phyloP scores from a whole-genome alignment of 1,139 yeast genomes.

The Fermentozyma sake region DNA sequence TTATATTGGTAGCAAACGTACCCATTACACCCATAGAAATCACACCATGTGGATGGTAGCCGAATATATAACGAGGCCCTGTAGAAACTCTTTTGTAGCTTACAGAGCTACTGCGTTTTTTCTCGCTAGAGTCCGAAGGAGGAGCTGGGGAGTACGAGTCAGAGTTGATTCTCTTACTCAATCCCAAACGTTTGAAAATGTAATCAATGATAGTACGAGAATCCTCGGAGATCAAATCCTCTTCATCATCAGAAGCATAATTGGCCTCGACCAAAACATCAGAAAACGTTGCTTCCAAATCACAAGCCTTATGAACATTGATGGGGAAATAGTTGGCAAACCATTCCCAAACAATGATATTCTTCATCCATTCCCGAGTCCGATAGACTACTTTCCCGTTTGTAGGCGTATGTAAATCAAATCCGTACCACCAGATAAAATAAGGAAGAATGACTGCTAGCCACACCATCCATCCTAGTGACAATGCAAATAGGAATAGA shows the following conservation, averaged over 20 bases:
- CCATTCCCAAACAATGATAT: slow-evolving; percentile 62
- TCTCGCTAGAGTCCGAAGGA: slow-evolving; percentile 7
- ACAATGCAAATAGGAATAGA: slow-evolving; percentile 48
- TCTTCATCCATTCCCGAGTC: slow-evolving; percentile 54
- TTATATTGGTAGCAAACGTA: slow-evolving; percentile 75
- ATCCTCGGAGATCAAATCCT: slow-evolving; percentile 38
- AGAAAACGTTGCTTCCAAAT: slow-evolving; percentile 72
- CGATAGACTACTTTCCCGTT: slow-evolving; percentile 66
- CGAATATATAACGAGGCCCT: slow-evolving; percentile 83
- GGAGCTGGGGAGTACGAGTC: slow-evolving; percentile 16
- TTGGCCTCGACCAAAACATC: slow-evolving; percentile 18
- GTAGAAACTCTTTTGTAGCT: slow-evolving; percentile 33
- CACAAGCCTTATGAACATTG: slow-evolving; percentile 62
- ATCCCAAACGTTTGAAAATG: slow-evolving; percentile 34
- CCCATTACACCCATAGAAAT: slow-evolving; percentile 93
- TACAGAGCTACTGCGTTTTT: slow-evolving; percentile 5
- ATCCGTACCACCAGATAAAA: slow-evolving; percentile 55
- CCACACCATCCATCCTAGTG: slow-evolving; percentile 74
- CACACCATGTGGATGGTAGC: slow-evolving; percentile 96
- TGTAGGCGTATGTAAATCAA: slow-evolving; percentile 60
- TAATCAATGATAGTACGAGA: slow-evolving; percentile 35
- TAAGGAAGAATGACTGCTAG: slow-evolving; percentile 50
- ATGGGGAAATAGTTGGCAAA: slow-evolving; percentile 82
- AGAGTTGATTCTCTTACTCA: slow-evolving; percentile 34
- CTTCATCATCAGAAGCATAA: slow-evolving; percentile 35